A percentile compares a stretch with the other conserved stretches of the same genome.
Conservation (phyloP, 768 basidiomycete genomes). For the Mycena sanguinolenta region DNA sequence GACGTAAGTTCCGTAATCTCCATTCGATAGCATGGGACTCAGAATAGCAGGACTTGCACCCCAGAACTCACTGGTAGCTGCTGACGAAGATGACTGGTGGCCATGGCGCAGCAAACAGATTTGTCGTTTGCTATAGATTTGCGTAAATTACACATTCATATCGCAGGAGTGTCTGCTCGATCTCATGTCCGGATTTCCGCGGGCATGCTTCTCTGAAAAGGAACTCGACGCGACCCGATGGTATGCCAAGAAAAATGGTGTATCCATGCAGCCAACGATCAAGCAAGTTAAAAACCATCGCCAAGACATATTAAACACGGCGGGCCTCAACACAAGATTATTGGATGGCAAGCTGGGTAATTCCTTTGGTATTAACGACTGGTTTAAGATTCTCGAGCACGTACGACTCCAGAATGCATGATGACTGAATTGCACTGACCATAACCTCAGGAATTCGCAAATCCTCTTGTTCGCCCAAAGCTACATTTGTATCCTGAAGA, state of each 20-base stretch:
- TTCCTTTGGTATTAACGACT: constrained; percentile 6
- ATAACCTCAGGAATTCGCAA: constrained; percentile 6
- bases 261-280: background rate
- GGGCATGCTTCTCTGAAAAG: constrained; percentile 1
- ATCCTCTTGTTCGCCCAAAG: constrained; percentile 1
- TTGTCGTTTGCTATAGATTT: background rate
- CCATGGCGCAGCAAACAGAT: constrained; percentile 4
- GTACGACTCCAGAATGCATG: background rate
- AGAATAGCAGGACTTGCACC: background rate
- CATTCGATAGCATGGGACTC: background rate
- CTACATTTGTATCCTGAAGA: constrained; percentile 1
- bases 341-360: constrained; percentile 1
- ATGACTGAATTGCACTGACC: background rate
- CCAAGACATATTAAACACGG: background rate
- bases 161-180: constrained; percentile 1
- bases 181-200: constrained; percentile 5
- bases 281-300: constrained; percentile 13
- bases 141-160: background rate
- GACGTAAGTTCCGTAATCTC: constrained; percentile 7
- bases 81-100: constrained; percentile 6
- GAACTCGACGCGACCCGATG: constrained; percentile 8
- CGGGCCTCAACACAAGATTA: background rate
- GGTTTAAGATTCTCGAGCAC: constrained; percentile 5
- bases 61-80: background rate
- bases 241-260: constrained; percentile 6